These are phyloP conservation scores for Penicillium psychrosexuale DNA, from an alignment of 2,329 filamentous ascomycete species.

Conservation along the genomic window DNA sequence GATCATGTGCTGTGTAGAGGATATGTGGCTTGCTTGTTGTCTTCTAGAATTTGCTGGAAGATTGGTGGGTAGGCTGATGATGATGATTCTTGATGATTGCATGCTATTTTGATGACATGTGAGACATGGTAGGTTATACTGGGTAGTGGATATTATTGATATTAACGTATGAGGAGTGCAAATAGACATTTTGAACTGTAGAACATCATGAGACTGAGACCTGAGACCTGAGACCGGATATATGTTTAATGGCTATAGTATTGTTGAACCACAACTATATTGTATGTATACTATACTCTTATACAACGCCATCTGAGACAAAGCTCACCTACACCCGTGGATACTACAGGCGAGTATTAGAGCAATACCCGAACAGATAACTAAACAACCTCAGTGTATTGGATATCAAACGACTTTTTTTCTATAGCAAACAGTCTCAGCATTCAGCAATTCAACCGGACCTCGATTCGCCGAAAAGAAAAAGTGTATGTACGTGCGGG, in stretches of 20 bases:
- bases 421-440: neutral
- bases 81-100: no score
- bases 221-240: neutral
- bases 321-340: neutral
- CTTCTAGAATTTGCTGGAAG: neutral
- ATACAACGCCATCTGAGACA: neutral
- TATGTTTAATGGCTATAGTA: neutral
- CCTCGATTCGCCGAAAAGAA: neutral
- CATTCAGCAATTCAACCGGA: neutral
- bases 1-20: neutral
- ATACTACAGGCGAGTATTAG: neutral
- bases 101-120: neutral
- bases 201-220: neutral
- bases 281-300: neutral
- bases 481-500: conserved; percentile 19
- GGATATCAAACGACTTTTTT: conserved; percentile 8
- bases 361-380: neutral
- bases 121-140: neutral
- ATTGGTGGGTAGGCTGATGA: neutral
- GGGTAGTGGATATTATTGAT: neutral
- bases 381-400: neutral
- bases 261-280: neutral
- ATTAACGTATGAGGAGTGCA: neutral
- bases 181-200: neutral
- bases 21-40: neutral